phyloP scores from a whole-genome alignment of 345 rosid species.

The Turritis glabra region DNA sequence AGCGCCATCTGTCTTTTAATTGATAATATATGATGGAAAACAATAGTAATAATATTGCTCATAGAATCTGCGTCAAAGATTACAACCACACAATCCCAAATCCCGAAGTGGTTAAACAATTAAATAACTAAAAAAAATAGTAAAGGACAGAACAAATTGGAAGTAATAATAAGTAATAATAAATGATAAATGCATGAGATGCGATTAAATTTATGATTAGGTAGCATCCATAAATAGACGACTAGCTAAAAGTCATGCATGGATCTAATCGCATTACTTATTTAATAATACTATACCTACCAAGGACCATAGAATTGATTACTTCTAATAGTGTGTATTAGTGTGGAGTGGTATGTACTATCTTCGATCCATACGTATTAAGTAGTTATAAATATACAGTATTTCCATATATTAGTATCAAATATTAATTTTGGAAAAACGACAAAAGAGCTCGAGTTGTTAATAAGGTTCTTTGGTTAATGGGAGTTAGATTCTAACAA shows the following conservation, averaged over 20 bases:
- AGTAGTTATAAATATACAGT: not conserved
- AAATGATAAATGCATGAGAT: not conserved
- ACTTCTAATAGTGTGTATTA: not conserved
- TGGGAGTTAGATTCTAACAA: conserved; percentile 4
- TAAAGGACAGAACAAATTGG: not conserved
- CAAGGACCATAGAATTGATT: conserved; percentile 17
- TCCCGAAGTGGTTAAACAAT: no score
- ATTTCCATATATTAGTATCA: not conserved
- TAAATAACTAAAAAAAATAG: no score
- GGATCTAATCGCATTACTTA: conserved; percentile 23
- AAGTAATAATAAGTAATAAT: not conserved
- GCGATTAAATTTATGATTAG: conserved; percentile 5
- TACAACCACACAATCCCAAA: not conserved
- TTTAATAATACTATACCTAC: not conserved
- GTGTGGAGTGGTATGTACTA: not conserved
- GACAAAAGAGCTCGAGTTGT: conserved; percentile 21
- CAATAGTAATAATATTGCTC: no score
- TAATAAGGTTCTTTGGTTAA: conserved; percentile 4
- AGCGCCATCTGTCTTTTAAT: no score
- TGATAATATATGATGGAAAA: no score
- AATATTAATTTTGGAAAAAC: conserved; percentile 2
- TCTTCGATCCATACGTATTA: not conserved
- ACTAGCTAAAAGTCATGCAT: conserved; percentile 11
- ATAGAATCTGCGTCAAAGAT: not conserved
- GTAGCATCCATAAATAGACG: conserved; percentile 22